Conservation (phyloP, 1,284 basidiomycete genomes). For the Agaricales sp. region DNA sequence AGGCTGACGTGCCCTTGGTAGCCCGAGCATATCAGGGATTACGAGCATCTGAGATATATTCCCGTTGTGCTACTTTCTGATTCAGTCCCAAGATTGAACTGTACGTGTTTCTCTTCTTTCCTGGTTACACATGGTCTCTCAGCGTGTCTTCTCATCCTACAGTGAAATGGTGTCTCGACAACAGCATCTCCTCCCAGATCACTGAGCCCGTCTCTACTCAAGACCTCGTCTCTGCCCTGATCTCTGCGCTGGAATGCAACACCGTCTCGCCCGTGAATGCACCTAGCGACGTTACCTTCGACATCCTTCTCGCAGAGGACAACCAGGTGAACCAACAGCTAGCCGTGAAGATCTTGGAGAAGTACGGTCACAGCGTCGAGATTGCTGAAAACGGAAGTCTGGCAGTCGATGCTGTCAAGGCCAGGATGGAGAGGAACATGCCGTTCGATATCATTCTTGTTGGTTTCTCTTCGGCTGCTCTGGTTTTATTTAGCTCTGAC, state of each 20-base stretch:
- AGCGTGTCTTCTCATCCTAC: slow-evolving; percentile 7
- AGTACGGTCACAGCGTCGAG: slow-evolving; percentile 92
- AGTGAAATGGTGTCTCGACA: slow-evolving; percentile 90
- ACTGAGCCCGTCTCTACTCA: slow-evolving; percentile 86
- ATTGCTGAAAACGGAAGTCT: slow-evolving; percentile 96
- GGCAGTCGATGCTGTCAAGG: slow-evolving; percentile 84
- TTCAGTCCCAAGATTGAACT: slow-evolving; percentile 60
- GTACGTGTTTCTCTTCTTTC: slow-evolving; percentile 33
- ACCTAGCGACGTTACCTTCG: slow-evolving; percentile 80
- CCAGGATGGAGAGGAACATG: slow-evolving; percentile 55
- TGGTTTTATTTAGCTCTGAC: background rate
- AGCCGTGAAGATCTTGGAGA: slow-evolving; percentile 95
- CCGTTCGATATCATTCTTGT: slow-evolving; percentile 86
- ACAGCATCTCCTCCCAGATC: slow-evolving; percentile 84
- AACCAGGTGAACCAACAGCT: slow-evolving; percentile 97
- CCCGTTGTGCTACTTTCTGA: slow-evolving; percentile 93
- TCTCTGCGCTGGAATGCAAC: slow-evolving; percentile 91
- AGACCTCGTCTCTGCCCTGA: slow-evolving; percentile 86
- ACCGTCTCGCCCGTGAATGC: slow-evolving; percentile 74
- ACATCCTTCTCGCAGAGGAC: slow-evolving; percentile 96
- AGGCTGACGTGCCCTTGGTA: slow-evolving; percentile 21
- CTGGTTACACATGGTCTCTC: too few relatives aligned
- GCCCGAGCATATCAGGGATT: slow-evolving; percentile 84
- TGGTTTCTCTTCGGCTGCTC: slow-evolving; percentile 20
- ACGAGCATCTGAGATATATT: slow-evolving; percentile 93